phyloP scores from a whole-genome alignment of 2,329 filamentous ascomycete genomes.

The Botrytis galanthina region DNA sequence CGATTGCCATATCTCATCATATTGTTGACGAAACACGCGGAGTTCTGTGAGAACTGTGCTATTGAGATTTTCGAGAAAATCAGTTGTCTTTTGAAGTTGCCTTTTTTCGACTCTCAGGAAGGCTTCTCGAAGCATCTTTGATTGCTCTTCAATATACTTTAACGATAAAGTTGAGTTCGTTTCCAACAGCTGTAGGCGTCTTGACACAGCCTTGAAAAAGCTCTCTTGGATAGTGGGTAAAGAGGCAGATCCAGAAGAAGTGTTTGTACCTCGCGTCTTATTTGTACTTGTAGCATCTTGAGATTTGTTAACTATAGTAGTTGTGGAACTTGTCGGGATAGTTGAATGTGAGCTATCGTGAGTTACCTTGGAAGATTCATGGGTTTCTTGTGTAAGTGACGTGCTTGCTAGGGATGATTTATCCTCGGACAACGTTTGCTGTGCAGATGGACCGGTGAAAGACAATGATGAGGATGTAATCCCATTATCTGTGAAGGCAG shows the following conservation, averaged over 20 bases:
- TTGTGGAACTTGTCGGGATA: slow-evolving; percentile 19
- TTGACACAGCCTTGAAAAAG: slow-evolving; percentile 96
- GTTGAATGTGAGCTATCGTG: slow-evolving; percentile 21
- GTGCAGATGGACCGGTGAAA: slow-evolving; percentile 12
- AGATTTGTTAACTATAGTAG: slow-evolving; percentile 24
- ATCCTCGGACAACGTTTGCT: slow-evolving; percentile 4
- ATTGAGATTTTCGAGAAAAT: slow-evolving; percentile 83
- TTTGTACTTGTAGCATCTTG: slow-evolving; percentile 27
- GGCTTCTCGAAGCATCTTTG: slow-evolving; percentile 81
- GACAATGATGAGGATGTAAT: slow-evolving; percentile 14
- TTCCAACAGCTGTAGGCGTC: slow-evolving; percentile 86
- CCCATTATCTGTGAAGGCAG: slow-evolving; percentile 11
- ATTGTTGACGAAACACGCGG: slow-evolving; percentile 74
- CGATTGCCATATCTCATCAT: slow-evolving; percentile 95
- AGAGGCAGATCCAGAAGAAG: slow-evolving; percentile 47
- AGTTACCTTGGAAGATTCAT: slow-evolving; percentile 18
- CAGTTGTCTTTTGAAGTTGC: slow-evolving; percentile 78
- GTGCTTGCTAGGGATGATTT: neutral
- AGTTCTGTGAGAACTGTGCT: slow-evolving; percentile 80
- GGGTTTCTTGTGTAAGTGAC: slow-evolving; percentile 1
- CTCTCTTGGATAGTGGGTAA: slow-evolving; percentile 90
- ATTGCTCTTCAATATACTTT: slow-evolving; percentile 96
- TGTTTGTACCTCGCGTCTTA: slow-evolving; percentile 40
- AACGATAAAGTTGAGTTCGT: slow-evolving; percentile 88
- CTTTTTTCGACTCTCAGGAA: slow-evolving; percentile 84